These are phyloP conservation scores for Plasmodium gonderi DNA, from an alignment of 169 alveolate species.

Conservation along the genomic window DNA sequence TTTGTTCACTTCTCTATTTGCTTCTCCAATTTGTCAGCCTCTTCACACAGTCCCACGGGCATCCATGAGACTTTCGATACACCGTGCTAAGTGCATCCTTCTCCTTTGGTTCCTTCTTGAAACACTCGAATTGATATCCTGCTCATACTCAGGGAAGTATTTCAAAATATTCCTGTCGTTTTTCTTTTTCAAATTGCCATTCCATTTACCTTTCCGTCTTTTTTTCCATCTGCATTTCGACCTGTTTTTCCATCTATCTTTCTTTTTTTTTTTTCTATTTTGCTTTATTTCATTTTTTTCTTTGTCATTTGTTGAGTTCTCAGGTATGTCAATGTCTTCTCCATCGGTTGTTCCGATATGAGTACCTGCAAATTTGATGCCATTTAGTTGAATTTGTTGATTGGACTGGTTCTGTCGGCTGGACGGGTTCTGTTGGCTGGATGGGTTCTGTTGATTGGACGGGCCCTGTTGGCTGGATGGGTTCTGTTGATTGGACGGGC, in stretches of 20 bases:
- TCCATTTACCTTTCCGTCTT: neutral
- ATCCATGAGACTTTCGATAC: neutral
- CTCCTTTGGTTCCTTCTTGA: neutral
- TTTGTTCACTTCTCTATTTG: neutral
- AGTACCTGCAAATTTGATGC: neutral
- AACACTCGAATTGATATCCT: neutral
- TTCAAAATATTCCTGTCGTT: neutral
- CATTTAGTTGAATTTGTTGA: too few relatives aligned
- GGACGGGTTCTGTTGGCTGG: too few relatives aligned
- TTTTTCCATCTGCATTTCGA: neutral
- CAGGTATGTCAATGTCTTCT: neutral
- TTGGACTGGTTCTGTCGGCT: too few relatives aligned
- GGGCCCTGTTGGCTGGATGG: too few relatives aligned
- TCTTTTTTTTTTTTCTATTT: neutral
- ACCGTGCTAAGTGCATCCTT: neutral
- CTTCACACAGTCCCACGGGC: neutral
- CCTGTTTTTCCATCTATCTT: neutral
- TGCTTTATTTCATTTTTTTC: neutral
- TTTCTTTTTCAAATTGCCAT: neutral
- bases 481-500: too few relatives aligned
- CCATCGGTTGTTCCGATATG: neutral
- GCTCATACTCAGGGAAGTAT: conserved; percentile 10
- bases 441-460: too few relatives aligned
- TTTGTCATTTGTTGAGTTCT: neutral
- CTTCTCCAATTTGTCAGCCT: neutral